Percentiles rank a stretch among this genome's conserved stretches.
These are phyloP conservation scores for Epichloe sp. DNA, from an alignment of 2,329 filamentous ascomycete species.

Conservation along the genomic window DNA sequence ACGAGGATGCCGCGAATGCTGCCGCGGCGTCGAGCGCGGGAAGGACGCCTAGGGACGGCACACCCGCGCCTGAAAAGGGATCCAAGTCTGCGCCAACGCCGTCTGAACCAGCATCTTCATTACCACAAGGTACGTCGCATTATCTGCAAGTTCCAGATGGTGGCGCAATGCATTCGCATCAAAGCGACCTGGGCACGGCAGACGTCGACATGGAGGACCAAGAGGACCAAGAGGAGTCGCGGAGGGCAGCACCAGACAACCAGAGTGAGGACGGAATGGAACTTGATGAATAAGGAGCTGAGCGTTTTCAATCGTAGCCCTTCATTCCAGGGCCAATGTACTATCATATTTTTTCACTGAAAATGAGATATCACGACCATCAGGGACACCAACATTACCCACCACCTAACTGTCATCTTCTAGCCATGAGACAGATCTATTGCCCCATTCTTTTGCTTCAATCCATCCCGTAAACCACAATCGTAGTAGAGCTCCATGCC, in stretches of 20 bases:
- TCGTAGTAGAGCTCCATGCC: neutral
- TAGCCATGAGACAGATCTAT: no score
- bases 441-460: neutral
- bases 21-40: slow-evolving; percentile 13
- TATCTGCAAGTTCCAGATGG: slow-evolving; percentile 6
- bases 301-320: neutral
- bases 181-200: slow-evolving; percentile 23
- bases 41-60: slow-evolving; percentile 20
- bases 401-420: no score
- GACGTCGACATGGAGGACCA: slow-evolving; percentile 47
- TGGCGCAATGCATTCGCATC: slow-evolving; percentile 11
- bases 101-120: neutral
- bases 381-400: neutral
- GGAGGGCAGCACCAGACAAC: slow-evolving; percentile 18
- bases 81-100: slow-evolving; percentile 1
- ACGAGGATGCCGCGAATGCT: neutral
- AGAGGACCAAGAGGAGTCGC: slow-evolving; percentile 17
- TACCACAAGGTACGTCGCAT: slow-evolving; percentile 3
- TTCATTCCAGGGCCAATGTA: neutral
- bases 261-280: slow-evolving; percentile 45
- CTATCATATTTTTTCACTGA: neutral
- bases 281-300: slow-evolving; percentile 29
- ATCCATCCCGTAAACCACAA: neutral
- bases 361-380: neutral
- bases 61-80: slow-evolving; percentile 16